Evolutionary conservation across 1,284 basidiomycete genomes (phyloP), one percentile per base, ranked within the genome.

Genomic region (Naganishia cerealis): DNA sequence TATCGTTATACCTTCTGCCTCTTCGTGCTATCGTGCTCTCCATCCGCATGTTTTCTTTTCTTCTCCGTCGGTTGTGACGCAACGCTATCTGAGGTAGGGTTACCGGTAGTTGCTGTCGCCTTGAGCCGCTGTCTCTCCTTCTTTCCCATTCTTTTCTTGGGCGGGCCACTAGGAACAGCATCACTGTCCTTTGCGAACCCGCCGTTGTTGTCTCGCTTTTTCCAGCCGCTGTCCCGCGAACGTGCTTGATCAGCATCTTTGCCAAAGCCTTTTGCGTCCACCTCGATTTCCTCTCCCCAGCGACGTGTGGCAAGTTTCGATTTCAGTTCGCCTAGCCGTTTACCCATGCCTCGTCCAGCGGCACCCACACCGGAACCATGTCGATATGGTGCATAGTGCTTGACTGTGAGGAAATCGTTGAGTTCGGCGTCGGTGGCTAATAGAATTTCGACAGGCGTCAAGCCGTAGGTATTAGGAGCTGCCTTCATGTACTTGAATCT

Each of bases 351-450:
- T 85, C 92, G 71, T 77, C 84, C 73, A 52, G 79, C 75, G 33
- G 75, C 72, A 7, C 81, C 81, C n/a, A 77, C 75, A 50, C 78
- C 75, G 83, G 83, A 70, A 16, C 81, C 79, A 26, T 79, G 78
- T n/a, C 90, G 87, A 79, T 97, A 98, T 2, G 95, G 93, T 26
- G 94, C 94, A 70, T 93, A 85, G 77, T 90, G 90, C 82, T 92
- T 94, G 73, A 99, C 82, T 42, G 89, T 86, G 76, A 96, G 87
- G 75, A 92, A 91, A 68, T 90, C 85, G 81, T 99, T 99, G 58
- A 99, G 85, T 76, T 99, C 94, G 57, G 87, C 85, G 80, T 99
- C 95, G 18, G 90, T 92, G 3, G 96, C 94, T 73, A 94, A 84
- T 24, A 99, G 84, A 72, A 99, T 94, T 77, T 99, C 95, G 1